These are phyloP conservation scores for Haplographium delicatum DNA, from an alignment of 495 filamentous ascomycete species.

Conservation along the genomic window DNA sequence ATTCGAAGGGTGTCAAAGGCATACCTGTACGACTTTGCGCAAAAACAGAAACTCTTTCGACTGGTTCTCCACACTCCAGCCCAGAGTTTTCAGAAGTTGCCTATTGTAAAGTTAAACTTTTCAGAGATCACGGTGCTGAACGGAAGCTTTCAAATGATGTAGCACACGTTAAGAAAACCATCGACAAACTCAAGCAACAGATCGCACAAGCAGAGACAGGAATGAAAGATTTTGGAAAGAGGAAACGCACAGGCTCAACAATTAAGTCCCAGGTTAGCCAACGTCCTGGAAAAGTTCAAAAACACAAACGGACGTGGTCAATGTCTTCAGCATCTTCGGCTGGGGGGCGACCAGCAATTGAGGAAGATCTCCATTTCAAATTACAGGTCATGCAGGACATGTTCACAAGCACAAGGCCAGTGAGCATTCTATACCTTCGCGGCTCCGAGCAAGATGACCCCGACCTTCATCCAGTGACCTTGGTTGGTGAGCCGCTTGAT, in stretches of 20 bases:
- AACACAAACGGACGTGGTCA: constrained; percentile 94
- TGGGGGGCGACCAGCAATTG: constrained; percentile 58
- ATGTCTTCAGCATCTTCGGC: constrained; percentile 81
- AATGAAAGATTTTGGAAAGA: constrained; percentile 80
- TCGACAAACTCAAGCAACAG: constrained; percentile 90
- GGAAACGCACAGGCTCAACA: constrained; percentile 64
- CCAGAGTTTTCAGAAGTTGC: constrained; percentile 60
- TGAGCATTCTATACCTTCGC: constrained; percentile 77
- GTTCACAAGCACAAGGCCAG: constrained; percentile 86
- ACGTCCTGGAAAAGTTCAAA: constrained; percentile 69
- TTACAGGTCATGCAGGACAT: constrained; percentile 84
- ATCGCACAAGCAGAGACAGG: constrained; percentile 84
- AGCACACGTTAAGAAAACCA: constrained; percentile 87
- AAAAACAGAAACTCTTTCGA: constrained; percentile 66
- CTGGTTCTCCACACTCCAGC: constrained; percentile 37
- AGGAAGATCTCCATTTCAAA: constrained; percentile 87
- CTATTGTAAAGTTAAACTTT: constrained; percentile 95
- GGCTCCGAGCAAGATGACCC: constrained; percentile 86
- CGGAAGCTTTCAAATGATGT: constrained; percentile 91
- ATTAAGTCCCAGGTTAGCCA: constrained; percentile 43
- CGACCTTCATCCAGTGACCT: constrained; percentile 73
- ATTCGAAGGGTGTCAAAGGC: constrained; percentile 96
- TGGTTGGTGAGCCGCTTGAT: constrained; percentile 63
- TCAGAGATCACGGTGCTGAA: constrained; percentile 94
- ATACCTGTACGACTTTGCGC: constrained; percentile 88